Percentiles rank a stretch among this genome's conserved stretches.
These are phyloP conservation scores for Pseudogymnoascus sp. DNA, from an alignment of 2,329 filamentous ascomycete genomes.

Conservation along the genomic window DNA sequence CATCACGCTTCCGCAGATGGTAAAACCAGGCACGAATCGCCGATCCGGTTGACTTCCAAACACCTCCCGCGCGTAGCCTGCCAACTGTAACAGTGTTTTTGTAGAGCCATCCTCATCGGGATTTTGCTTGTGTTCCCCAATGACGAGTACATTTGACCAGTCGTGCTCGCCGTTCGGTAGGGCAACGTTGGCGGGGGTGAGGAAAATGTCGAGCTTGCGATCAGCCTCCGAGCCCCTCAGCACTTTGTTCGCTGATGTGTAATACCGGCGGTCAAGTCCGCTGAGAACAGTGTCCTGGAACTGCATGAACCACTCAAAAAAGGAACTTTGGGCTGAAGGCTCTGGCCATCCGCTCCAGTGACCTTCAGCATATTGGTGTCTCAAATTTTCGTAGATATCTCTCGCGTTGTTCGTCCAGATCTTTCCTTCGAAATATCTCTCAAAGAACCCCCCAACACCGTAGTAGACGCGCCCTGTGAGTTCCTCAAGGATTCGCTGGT, in stretches of 20 bases:
- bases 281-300: conserved; percentile 18
- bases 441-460: conserved; percentile 18
- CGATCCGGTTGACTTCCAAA: conserved; percentile 26
- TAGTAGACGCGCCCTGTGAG: conserved; percentile 19
- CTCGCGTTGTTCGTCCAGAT: conserved; percentile 7
- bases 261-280: conserved; percentile 19
- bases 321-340: conserved; percentile 17
- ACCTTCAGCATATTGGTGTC: conserved; percentile 18
- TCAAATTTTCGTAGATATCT: conserved; percentile 21
- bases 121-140: conserved; percentile 20
- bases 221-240: conserved; percentile 20
- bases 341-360: conserved; percentile 19
- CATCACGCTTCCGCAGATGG: conserved; percentile 22
- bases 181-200: conserved; percentile 14
- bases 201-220: conserved; percentile 22
- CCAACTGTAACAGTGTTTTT: conserved; percentile 22
- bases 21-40: conserved; percentile 27
- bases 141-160: conserved; percentile 20
- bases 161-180: conserved; percentile 16
- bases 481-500: conserved; percentile 23
- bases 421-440: conserved; percentile 10
- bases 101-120: conserved; percentile 16
- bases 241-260: conserved; percentile 22
- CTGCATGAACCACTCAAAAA: conserved; percentile 22
- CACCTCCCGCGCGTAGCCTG: conserved; percentile 21